Evolutionary conservation across 257 asterid genomes (phyloP).

Genomic region (Solanum microdontum): DNA sequence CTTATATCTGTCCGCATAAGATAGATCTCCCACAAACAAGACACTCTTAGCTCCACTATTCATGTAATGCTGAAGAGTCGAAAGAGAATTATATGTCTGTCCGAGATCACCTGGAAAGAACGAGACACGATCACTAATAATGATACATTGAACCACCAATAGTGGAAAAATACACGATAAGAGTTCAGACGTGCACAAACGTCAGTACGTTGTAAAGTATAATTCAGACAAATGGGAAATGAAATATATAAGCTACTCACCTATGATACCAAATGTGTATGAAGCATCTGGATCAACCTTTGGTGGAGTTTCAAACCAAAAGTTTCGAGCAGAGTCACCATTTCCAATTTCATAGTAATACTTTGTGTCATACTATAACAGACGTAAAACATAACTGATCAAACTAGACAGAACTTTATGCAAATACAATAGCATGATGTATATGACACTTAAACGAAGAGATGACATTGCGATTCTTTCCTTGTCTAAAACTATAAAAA

Average conservation of each 20-base stretch:
- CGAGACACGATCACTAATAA: neutral
- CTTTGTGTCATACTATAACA: conserved; percentile 49
- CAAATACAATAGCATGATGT: neutral
- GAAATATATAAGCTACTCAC: conserved; percentile 28
- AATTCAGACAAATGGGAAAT: neutral
- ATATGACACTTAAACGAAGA: neutral
- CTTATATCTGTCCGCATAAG: conserved; percentile 87
- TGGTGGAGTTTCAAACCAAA: conserved; percentile 92
- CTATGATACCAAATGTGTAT: conserved; percentile 87
- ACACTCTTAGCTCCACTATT: conserved; percentile 64
- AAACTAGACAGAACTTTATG: neutral
- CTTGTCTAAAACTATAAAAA: neutral
- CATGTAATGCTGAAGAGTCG: conserved; percentile 75
- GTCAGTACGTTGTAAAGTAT: neutral
- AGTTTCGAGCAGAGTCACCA: conserved; percentile 69
- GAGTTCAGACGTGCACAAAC: neutral
- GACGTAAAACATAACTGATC: neutral
- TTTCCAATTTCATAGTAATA: conserved; percentile 75
- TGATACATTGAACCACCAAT: neutral
- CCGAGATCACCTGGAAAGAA: conserved; percentile 83
- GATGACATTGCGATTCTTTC: neutral
- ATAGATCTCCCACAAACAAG: conserved; percentile 90
- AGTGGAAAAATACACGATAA: neutral
- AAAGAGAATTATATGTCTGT: conserved; percentile 88
- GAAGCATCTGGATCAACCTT: conserved; percentile 63